Evolutionary conservation across 805 yeast species (phyloP).

Genomic region (Candida sphagnicola): DNA sequence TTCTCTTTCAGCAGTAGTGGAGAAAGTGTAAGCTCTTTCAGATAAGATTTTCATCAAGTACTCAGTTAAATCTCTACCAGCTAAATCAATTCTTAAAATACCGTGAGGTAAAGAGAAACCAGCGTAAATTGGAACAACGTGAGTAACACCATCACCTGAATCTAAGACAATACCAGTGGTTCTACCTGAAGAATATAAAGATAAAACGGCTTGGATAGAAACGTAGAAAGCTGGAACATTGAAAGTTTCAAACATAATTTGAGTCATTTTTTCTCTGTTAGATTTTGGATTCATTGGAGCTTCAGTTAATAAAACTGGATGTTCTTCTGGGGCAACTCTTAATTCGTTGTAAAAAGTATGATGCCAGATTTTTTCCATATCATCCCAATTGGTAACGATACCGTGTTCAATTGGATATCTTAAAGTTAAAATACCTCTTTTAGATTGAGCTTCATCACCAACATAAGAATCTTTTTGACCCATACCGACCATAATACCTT

Average conservation of each 20-base stretch:
- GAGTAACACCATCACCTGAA: constrained; percentile 99
- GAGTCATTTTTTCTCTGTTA: constrained; percentile 99
- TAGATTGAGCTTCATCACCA: constrained; percentile 99
- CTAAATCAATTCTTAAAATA: constrained; percentile 96
- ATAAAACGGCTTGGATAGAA: constrained; percentile 96
- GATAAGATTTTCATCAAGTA: constrained; percentile 97
- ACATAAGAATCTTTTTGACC: constrained; percentile 99
- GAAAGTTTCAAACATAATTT: constrained; percentile 98
- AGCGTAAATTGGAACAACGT: constrained; percentile 99
- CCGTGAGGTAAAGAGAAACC: constrained; percentile 99
- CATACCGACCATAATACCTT: constrained; percentile 99
- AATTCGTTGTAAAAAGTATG: constrained; percentile 99
- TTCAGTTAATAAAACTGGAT: constrained; percentile 98
- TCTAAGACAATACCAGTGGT: constrained; percentile 99
- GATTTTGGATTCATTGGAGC: constrained; percentile 99
- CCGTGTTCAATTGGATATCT: constrained; percentile 99
- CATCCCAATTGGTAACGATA: constrained; percentile 99
- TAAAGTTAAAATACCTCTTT: constrained; percentile 98
- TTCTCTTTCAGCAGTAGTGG: constrained; percentile 99
- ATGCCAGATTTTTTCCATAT: constrained; percentile 99
- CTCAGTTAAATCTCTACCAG: constrained; percentile 99
- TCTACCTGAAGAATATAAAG: constrained; percentile 99
- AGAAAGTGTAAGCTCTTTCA: constrained; percentile 98
- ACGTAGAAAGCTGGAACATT: constrained; percentile 99
- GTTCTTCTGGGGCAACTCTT: constrained; percentile 99